These are phyloP conservation scores for Exophiala alcalophila DNA, from an alignment of 2,329 filamentous ascomycete species.

Conservation along the genomic window DNA sequence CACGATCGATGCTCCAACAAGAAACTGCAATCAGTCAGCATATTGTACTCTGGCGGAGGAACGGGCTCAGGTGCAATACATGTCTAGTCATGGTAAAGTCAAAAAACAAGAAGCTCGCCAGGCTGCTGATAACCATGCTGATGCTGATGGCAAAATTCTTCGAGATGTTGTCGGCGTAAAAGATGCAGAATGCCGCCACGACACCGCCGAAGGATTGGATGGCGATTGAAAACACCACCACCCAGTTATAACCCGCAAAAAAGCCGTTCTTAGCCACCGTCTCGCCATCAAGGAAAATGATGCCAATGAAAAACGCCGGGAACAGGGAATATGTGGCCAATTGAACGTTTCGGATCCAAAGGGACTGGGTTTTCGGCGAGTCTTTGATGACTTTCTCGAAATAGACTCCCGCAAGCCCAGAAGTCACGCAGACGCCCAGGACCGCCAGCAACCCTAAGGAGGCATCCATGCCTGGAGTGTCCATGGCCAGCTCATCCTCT, in stretches of 20 bases:
- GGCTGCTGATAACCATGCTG: conserved; percentile 81
- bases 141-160: conserved; percentile 94
- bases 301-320: conserved; percentile 79
- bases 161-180: conserved; percentile 82
- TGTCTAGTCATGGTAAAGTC: conserved; percentile 69
- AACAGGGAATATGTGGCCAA: conserved; percentile 92
- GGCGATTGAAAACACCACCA: conserved; percentile 81
- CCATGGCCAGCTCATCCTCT: conserved; percentile 51
- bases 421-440: conserved; percentile 72
- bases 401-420: conserved; percentile 72
- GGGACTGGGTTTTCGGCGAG: conserved; percentile 67
- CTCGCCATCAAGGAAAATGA: conserved; percentile 81
- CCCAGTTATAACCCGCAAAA: conserved; percentile 89
- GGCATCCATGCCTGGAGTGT: conserved; percentile 65
- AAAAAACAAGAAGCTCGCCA: conserved; percentile 84
- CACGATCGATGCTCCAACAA: conserved; percentile 75
- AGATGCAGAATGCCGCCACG: conserved; percentile 76
- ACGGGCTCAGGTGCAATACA: conserved; percentile 59
- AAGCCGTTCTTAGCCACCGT: conserved; percentile 82
- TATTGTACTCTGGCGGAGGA: neutral
- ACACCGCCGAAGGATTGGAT: conserved; percentile 83
- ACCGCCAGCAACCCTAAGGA: conserved; percentile 77
- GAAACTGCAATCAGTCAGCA: conserved; percentile 57
- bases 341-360: conserved; percentile 95
- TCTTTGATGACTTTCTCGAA: conserved; percentile 84